phyloP scores from a whole-genome alignment of 2,329 filamentous ascomycete genomes.

The Epichloe baconii region DNA sequence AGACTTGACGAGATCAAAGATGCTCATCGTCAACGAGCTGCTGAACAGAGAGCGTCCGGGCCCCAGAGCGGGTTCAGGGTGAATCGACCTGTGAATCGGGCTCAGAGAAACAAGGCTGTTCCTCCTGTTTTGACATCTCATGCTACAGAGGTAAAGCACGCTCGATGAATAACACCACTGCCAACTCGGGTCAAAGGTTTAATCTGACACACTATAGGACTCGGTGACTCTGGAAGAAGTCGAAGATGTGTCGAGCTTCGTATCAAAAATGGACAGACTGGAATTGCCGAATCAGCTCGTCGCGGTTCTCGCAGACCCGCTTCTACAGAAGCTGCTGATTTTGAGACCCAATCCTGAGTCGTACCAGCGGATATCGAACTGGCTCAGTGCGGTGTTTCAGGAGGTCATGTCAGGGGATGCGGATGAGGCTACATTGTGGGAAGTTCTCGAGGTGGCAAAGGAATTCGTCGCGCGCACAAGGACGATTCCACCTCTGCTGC shows the following conservation, averaged over 20 bases:
- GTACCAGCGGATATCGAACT: constrained; percentile 41
- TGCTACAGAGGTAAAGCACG: constrained; percentile 45
- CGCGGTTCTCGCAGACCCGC: constrained; percentile 59
- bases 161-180: background rate
- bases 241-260: constrained; percentile 55
- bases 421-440: constrained; percentile 34
- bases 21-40: constrained; percentile 34
- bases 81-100: constrained; percentile 29
- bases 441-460: constrained; percentile 41
- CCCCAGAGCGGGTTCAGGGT: constrained; percentile 48
- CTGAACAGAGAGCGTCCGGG: constrained; percentile 21
- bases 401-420: constrained; percentile 40
- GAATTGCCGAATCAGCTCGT: constrained; percentile 74
- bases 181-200: too few species aligned
- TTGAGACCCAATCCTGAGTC: constrained; percentile 43
- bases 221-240: constrained; percentile 66
- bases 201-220: constrained; percentile 22
- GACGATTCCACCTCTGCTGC: constrained; percentile 34
- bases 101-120: constrained; percentile 29
- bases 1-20: constrained; percentile 56
- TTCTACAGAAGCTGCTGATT: constrained; percentile 67
- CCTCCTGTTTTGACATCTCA: constrained; percentile 64
- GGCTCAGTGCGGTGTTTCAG: constrained; percentile 43
- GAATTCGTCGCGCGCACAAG: constrained; percentile 44
- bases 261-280: constrained; percentile 61